Evolutionary conservation across 441 rosid genomes (phyloP).

Genomic region (Jatropha multifida): DNA sequence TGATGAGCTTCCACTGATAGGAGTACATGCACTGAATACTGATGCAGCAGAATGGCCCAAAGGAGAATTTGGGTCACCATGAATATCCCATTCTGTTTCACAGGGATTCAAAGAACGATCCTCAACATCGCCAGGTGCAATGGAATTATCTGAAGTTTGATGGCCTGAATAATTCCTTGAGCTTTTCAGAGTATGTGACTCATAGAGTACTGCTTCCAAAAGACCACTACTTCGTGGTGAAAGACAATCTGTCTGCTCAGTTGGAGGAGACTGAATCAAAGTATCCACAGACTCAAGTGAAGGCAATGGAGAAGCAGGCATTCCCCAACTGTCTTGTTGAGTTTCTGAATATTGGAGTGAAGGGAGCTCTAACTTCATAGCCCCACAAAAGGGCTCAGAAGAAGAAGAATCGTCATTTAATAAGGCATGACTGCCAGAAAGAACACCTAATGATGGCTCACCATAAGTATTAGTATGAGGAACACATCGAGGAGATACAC

Average conservation of each 20-base stretch:
- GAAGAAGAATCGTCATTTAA: slow-evolving; percentile 83
- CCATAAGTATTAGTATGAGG: slow-evolving; percentile 44
- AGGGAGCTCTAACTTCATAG: slow-evolving; percentile 99
- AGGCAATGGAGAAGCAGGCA: slow-evolving; percentile 50
- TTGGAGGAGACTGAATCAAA: slow-evolving; percentile 81
- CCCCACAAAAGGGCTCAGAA: slow-evolving; percentile 74
- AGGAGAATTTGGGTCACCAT: slow-evolving; percentile 57
- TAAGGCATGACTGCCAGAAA: slow-evolving; percentile 77
- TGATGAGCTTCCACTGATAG: slow-evolving; percentile 54
- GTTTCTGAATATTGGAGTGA: slow-evolving; percentile 98
- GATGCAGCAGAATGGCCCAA: slow-evolving; percentile 63
- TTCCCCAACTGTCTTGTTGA: slow-evolving; percentile 69
- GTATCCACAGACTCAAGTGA: slow-evolving; percentile 72
- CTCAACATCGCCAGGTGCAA: slow-evolving; percentile 52
- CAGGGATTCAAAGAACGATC: slow-evolving; percentile 43
- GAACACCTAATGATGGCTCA: slow-evolving; percentile 46
- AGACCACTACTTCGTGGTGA: slow-evolving; percentile 81
- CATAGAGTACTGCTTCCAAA: slow-evolving; percentile 82
- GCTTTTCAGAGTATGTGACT: slow-evolving; percentile 59
- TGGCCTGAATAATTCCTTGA: slow-evolving; percentile 59
- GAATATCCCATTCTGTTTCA: slow-evolving; percentile 60
- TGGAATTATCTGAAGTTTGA: slow-evolving; percentile 59
- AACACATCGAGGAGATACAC: slow-evolving; percentile 44
- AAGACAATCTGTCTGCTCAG: slow-evolving; percentile 37
- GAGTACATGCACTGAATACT: slow-evolving; percentile 50